phyloP scores from a whole-genome alignment of 164 flowering plant genomes.

The Kalanchoe fedtschenkoi region DNA sequence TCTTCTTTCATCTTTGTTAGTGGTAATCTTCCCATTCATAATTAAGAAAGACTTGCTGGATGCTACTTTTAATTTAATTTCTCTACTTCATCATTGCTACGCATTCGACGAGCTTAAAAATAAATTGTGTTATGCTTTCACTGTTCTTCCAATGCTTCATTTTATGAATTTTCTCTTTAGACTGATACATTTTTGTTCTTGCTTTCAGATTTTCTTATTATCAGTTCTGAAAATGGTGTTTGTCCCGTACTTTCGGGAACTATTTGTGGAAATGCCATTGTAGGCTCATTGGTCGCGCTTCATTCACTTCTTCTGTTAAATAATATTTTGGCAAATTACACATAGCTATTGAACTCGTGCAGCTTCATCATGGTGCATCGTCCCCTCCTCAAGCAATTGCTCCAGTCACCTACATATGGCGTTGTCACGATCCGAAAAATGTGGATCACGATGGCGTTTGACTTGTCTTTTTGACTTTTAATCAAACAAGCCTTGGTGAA shows the following conservation, averaged over 20 bases:
- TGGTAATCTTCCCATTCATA: background rate
- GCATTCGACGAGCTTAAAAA: too few relatives aligned
- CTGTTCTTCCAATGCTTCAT: background rate
- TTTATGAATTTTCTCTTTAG: background rate
- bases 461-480: too few relatives aligned
- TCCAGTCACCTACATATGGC: conserved; percentile 92
- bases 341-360: conserved; percentile 11
- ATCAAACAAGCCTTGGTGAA: too few relatives aligned
- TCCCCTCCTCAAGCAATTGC: conserved; percentile 38
- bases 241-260: conserved; percentile 35
- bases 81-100: too few relatives aligned
- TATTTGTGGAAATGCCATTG: conserved; percentile 59
- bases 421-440: too few relatives aligned
- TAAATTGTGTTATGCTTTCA: background rate
- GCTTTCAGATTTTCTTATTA: conserved; percentile 46
- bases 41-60: background rate
- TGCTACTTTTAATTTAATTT: background rate
- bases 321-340: background rate
- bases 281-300: conserved; percentile 19
- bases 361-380: conserved; percentile 72
- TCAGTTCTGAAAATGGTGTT: conserved; percentile 33
- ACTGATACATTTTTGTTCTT: conserved; percentile 3
- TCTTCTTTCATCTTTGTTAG: conserved; percentile 9
- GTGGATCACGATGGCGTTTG: too few relatives aligned
- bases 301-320: background rate